Evolutionary conservation across 768 basidiomycete species (phyloP), one percentile per base, ranked within the genome.

Genomic region (Sporobolomyces pararoseus): DNA sequence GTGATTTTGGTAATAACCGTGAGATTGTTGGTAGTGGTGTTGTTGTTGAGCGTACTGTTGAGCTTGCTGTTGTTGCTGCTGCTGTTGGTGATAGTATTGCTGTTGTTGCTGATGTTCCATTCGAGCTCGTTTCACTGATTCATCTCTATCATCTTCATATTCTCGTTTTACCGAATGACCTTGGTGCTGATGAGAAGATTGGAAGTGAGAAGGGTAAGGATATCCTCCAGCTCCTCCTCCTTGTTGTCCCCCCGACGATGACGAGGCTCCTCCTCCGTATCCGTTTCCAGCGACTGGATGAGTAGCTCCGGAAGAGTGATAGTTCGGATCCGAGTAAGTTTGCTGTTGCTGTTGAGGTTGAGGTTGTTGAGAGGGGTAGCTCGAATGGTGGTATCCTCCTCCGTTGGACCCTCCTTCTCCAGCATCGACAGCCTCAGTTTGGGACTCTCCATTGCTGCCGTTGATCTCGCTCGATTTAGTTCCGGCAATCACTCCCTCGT

Each of bases 391-490:
- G 21, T 52, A 21, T 47, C 34, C 27, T 32, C 27, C 37, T 39
- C 57, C 58, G n/a, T 46, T 27, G 27, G 50, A n/a, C 44, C 64
- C 63, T 32, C 54, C 64, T 50, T 65, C 68, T 16, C 63, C 68
- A 0, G 63, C 68, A 52, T 70, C 68, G 25, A 16, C 29, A 19
- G 68, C 68, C 17, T 60, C 62, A 37, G 35, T 1, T 27, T 52
- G 4, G 21, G 42, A 4, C 27, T 34, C 39, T 25, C 27, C 19
- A n/a, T n/a, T 25, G 37, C 42, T 7, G 25, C 55, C 27, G 2
- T 31, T 44, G 35, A 29, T 4, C 23, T 5, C 58, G 21, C 16
- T 17, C 7, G 29, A 4, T 12, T 14, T 4, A 10, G 4, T 14
- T 27, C 29, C 46, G 10, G 37, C 64, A 21, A 34, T 39, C 0